Evolutionary conservation across 192 early-diverging fungal genomes (phyloP).

Genomic region (Umbelopsis isabellina): DNA sequence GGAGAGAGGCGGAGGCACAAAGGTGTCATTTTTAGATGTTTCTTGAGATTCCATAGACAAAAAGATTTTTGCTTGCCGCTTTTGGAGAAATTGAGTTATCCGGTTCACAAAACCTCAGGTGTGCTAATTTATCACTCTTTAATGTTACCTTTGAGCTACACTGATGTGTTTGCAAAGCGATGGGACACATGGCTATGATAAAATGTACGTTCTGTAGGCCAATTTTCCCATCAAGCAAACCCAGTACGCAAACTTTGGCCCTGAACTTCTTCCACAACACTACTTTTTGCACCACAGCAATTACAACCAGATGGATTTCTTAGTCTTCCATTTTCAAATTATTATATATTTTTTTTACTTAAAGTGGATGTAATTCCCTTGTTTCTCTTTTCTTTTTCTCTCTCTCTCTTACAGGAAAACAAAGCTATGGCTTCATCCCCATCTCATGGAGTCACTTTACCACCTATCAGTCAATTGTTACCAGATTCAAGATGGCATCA

Average conservation of each 20-base stretch:
- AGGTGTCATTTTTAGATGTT: conserved; percentile 15
- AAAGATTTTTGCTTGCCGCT: conserved; percentile 19
- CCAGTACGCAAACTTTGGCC: no score
- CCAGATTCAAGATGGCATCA: conserved; percentile 7
- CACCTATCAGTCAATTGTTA: conserved; percentile 8
- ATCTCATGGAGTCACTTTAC: conserved; percentile 19
- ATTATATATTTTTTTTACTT: conserved; percentile 16
- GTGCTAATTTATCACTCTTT: no score
- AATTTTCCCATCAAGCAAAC: no score
- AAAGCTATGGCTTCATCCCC: not conserved
- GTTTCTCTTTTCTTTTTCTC: not conserved
- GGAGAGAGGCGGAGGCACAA: not conserved
- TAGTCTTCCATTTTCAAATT: conserved; percentile 21
- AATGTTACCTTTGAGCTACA: no score
- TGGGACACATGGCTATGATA: no score
- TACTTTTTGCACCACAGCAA: not conserved
- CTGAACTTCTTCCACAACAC: no score
- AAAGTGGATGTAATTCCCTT: conserved; percentile 18
- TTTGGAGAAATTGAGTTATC: conserved; percentile 1
- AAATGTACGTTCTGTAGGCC: no score
- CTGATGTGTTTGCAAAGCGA: no score
- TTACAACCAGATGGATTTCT: conserved; percentile 2
- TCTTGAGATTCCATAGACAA: conserved; percentile 11
- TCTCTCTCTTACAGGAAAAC: not conserved
- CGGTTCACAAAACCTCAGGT: no score